Percentiles rank a stretch among this genome's conserved stretches.
Evolutionary conservation across 441 rosid genomes (phyloP).

Genomic region (Adansonia grandidieri): DNA sequence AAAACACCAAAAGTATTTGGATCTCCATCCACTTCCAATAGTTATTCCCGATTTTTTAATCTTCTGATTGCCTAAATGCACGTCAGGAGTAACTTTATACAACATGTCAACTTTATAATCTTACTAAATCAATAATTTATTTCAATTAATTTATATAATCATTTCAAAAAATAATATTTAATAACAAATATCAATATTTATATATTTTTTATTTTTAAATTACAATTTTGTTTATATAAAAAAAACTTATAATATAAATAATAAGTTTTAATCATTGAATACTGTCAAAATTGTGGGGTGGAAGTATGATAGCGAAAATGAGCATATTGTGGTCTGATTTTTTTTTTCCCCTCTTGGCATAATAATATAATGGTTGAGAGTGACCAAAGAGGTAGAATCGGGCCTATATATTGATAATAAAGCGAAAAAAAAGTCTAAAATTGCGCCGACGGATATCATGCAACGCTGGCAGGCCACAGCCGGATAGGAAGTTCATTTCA

Average conservation of each 20-base stretch:
- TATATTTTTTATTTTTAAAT: too few relatives aligned
- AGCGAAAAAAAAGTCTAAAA: conserved; percentile 15
- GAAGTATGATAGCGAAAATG: not conserved
- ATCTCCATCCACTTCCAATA: not conserved
- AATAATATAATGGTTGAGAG: not conserved
- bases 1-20: not conserved
- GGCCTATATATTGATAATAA: not conserved
- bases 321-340: not conserved
- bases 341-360: not conserved
- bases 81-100: too few relatives aligned
- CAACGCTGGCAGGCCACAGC: conserved; percentile 17
- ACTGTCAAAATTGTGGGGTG: not conserved
- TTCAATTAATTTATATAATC: too few relatives aligned
- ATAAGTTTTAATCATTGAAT: not conserved
- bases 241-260: not conserved
- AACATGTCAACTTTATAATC: too few relatives aligned
- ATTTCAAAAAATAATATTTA: too few relatives aligned
- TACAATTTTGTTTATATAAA: too few relatives aligned
- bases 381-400: conserved; percentile 3
- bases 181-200: too few relatives aligned
- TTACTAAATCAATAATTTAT: too few relatives aligned
- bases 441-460: conserved; percentile 16
- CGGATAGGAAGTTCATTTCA: not conserved
- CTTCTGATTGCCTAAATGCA: too few relatives aligned
- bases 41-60: too few relatives aligned